These are phyloP conservation scores for Solidago caesia DNA, from an alignment of 129 eudicot genomes.

Conservation along the genomic window DNA sequence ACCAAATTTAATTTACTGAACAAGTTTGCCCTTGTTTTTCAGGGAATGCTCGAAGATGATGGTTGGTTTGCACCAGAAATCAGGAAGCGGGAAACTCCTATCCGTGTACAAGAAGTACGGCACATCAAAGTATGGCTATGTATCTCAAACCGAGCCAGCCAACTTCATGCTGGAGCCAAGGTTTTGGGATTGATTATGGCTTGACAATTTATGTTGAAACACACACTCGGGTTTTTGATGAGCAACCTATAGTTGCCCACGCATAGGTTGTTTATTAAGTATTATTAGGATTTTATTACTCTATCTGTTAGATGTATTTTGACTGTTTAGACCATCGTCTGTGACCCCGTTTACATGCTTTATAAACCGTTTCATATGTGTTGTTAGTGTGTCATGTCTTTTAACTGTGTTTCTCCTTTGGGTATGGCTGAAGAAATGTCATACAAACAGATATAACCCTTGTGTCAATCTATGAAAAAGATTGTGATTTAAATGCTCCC, in stretches of 20 bases:
- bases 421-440: background rate
- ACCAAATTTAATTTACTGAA: background rate
- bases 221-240: background rate
- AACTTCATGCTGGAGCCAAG: slow-evolving; percentile 50
- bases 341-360: background rate
- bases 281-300: background rate
- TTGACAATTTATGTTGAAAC: no score
- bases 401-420: background rate
- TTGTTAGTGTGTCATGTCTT: background rate
- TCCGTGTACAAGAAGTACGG: slow-evolving; percentile 70
- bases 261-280: background rate
- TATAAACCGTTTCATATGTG: background rate
- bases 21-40: background rate
- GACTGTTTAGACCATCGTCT: background rate
- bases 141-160: slow-evolving; percentile 65
- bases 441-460: no score
- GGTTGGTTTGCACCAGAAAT: slow-evolving; percentile 62
- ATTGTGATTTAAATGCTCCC: no score
- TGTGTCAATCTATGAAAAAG: background rate
- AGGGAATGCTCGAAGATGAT: slow-evolving; percentile 83
- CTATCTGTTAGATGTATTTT: no score
- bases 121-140: slow-evolving; percentile 67
- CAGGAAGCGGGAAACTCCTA: slow-evolving; percentile 66
- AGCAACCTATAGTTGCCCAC: slow-evolving; percentile 1
- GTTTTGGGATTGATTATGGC: slow-evolving; percentile 29